Percentiles rank a stretch among this genome's conserved stretches.
Evolutionary conservation across 352 stramenopile genomes (phyloP).

Genomic region (Phytophthora ohioensis): DNA sequence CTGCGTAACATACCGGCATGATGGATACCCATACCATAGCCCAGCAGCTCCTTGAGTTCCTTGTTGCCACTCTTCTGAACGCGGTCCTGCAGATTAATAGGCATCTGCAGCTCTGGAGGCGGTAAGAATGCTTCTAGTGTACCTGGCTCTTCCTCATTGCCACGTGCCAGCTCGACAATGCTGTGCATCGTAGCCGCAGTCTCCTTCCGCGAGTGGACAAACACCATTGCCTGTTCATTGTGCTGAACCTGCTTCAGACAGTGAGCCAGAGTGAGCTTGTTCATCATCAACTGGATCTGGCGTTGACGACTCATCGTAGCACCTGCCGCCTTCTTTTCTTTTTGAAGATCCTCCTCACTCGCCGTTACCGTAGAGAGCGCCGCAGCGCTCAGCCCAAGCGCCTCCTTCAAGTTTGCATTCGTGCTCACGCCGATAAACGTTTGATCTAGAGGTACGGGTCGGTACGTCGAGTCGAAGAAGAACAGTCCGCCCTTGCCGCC

Average conservation of each 20-base stretch:
- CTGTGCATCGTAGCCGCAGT: constrained; percentile 95
- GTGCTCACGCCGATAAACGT: constrained; percentile 98
- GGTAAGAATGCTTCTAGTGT: constrained; percentile 71
- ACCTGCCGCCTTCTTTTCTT: constrained; percentile 47
- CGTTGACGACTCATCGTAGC: constrained; percentile 65
- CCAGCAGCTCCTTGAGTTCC: constrained; percentile 95
- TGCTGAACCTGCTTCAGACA: constrained; percentile 73
- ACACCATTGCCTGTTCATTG: constrained; percentile 97
- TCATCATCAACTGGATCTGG: constrained; percentile 85
- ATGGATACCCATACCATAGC: constrained; percentile 97
- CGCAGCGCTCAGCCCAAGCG: constrained; percentile 56
- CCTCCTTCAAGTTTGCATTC: constrained; percentile 70
- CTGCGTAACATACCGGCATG: constrained; percentile 98
- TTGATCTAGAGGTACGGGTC: constrained; percentile 98
- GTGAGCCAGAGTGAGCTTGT: constrained; percentile 82
- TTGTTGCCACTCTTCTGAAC: constrained; percentile 95
- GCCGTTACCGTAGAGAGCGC: constrained; percentile 57
- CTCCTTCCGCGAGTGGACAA: constrained; percentile 99
- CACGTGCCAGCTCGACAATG: constrained; percentile 90
- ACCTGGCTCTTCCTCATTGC: constrained; percentile 65
- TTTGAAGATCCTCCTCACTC: constrained; percentile 55
- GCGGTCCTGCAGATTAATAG: constrained; percentile 62
- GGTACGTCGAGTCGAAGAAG: constrained; percentile 98
- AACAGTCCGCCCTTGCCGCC: constrained; percentile 93
- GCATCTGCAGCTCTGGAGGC: constrained; percentile 62